These are phyloP conservation scores for Leptodermis oblonga DNA, from an alignment of 257 asterid genomes.

Conservation along the genomic window DNA sequence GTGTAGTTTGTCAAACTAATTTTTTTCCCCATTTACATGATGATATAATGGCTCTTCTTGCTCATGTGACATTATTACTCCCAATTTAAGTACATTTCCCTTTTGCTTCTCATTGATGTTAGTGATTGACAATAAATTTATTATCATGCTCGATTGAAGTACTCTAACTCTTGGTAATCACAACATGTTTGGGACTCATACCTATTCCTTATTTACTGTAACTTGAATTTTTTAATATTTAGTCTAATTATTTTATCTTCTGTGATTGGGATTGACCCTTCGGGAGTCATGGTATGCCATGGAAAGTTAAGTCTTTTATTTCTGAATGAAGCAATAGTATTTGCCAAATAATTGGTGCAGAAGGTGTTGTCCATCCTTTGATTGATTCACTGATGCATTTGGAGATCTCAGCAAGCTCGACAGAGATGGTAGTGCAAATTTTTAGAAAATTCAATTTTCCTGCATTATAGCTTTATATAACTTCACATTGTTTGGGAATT, in stretches of 20 bases:
- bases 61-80: neutral
- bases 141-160: neutral
- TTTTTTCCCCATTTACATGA: neutral
- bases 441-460: slow-evolving; percentile 8
- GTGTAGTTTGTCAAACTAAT: neutral
- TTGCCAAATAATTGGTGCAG: slow-evolving; percentile 65
- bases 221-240: neutral
- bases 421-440: slow-evolving; percentile 46
- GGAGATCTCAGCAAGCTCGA: slow-evolving; percentile 33
- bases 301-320: slow-evolving; percentile 20
- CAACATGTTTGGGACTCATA: neutral
- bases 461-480: slow-evolving; percentile 11
- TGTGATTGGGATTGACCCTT: neutral
- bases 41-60: neutral
- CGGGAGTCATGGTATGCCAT: neutral
- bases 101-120: neutral
- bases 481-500: slow-evolving; percentile 11
- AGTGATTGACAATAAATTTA: neutral
- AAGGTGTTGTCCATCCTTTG: slow-evolving; percentile 61
- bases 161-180: neutral
- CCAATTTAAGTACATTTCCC: neutral
- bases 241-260: neutral
- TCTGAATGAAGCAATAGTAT: slow-evolving; percentile 54
- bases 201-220: neutral
- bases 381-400: slow-evolving; percentile 51